These are phyloP conservation scores for Leccinum rimulosum DNA, from an alignment of 768 basidiomycete genomes.

Conservation along the genomic window DNA sequence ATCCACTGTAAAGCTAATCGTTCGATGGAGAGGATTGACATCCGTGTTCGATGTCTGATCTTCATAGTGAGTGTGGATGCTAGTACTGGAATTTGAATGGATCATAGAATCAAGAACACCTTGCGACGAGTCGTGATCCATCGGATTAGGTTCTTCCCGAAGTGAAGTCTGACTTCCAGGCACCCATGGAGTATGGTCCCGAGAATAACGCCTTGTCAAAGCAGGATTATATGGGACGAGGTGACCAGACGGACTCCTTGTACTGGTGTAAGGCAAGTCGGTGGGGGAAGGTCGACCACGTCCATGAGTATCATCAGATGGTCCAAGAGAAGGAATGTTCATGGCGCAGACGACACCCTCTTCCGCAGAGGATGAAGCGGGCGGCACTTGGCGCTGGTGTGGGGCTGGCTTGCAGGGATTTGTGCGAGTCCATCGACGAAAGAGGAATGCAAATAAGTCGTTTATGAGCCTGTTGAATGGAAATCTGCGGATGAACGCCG, in stretches of 20 bases:
- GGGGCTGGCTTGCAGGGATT: not conserved
- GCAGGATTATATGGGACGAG: constrained; percentile 15
- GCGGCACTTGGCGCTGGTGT: not conserved
- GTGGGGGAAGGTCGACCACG: constrained; percentile 7
- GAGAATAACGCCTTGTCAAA: constrained; percentile 13
- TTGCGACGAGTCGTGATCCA: not conserved
- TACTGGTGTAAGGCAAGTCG: constrained; percentile 12
- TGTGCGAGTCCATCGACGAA: constrained; percentile 1
- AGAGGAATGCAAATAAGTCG: constrained; percentile 1
- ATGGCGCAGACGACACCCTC: constrained; percentile 13
- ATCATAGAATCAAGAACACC: not conserved
- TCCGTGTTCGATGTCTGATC: not conserved
- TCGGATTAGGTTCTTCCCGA: constrained; percentile 14
- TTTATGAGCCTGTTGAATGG: constrained; percentile 1
- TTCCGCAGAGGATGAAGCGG: not conserved
- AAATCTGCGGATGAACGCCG: not conserved
- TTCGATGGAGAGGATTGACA: not conserved
- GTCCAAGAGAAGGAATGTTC: constrained; percentile 9
- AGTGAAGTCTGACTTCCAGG: constrained; percentile 13
- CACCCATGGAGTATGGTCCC: constrained; percentile 5
- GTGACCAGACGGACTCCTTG: constrained; percentile 21
- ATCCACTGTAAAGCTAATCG: not conserved
- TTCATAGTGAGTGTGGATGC: not conserved
- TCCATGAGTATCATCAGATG: constrained; percentile 1
- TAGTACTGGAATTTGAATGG: not conserved